phyloP scores from a whole-genome alignment of 805 yeast genomes.

The Kazachstania bromeliacearum region DNA sequence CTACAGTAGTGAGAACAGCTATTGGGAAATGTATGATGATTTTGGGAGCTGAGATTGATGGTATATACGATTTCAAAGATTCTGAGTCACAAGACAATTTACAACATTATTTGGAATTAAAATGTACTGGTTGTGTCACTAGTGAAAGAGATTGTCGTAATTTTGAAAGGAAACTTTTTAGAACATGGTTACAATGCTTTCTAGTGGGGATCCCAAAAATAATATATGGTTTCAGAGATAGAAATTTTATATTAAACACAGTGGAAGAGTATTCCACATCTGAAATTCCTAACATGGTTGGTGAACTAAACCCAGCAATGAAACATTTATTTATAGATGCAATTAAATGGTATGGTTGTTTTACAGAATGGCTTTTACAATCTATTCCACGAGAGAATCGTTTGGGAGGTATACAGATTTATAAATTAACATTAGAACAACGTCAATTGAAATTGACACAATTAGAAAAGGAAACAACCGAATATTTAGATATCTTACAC shows the following conservation, averaged over 20 bases:
- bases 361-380: slow-evolving; percentile 3
- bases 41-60: slow-evolving; percentile 91
- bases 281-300: slow-evolving; percentile 62
- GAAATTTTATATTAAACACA: slow-evolving; percentile 45
- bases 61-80: slow-evolving; percentile 64
- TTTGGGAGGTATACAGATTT: neutral
- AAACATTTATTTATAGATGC: slow-evolving; percentile 66
- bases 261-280: slow-evolving; percentile 72
- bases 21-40: slow-evolving; percentile 62
- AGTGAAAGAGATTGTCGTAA: slow-evolving; percentile 46
- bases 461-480: neutral
- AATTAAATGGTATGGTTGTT: slow-evolving; percentile 64
- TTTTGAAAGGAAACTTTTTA: slow-evolving; percentile 71
- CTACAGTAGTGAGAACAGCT: slow-evolving; percentile 73
- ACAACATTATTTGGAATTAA: slow-evolving; percentile 76
- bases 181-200: slow-evolving; percentile 92
- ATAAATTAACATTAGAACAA: neutral
- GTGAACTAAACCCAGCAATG: slow-evolving; percentile 31
- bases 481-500: neutral
- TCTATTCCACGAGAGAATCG: slow-evolving; percentile 1
- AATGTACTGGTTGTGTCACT: slow-evolving; percentile 53
- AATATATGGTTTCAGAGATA: slow-evolving; percentile 81
- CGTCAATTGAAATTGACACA: neutral
- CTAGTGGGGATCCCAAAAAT: slow-evolving; percentile 71
- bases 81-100: slow-evolving; percentile 32